Conservation (phyloP, 305 asterid genomes). For the Euphrasia arctica region DNA sequence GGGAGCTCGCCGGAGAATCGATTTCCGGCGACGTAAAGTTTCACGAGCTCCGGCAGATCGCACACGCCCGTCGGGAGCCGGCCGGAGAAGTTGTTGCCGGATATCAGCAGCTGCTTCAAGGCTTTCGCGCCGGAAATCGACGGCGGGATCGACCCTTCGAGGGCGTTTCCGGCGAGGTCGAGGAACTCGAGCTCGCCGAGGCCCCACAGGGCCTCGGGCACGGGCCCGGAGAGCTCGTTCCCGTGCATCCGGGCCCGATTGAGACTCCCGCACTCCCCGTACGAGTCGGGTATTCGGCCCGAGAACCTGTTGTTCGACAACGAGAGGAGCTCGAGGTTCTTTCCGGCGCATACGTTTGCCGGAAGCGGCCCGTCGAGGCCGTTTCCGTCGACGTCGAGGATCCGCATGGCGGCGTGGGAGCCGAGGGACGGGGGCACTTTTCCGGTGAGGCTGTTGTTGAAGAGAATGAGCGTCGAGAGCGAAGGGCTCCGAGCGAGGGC, state of each 20-base stretch:
- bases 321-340: slow-evolving; percentile 40
- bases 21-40: slow-evolving; percentile 54
- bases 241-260: slow-evolving; percentile 44
- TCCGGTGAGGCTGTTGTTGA: slow-evolving; percentile 67
- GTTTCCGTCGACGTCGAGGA: slow-evolving; percentile 67
- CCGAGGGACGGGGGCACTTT: slow-evolving; percentile 57
- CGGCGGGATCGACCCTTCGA: slow-evolving; percentile 59
- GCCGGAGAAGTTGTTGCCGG: slow-evolving; percentile 61
- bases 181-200: slow-evolving; percentile 35
- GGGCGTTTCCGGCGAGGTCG: slow-evolving; percentile 47
- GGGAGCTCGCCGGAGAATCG: slow-evolving; percentile 68
- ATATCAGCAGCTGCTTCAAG: slow-evolving; percentile 41
- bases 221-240: slow-evolving; percentile 51
- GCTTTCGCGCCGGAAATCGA: slow-evolving; percentile 41
- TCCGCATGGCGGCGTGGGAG: slow-evolving; percentile 49
- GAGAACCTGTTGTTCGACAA: slow-evolving; percentile 57
- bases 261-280: slow-evolving; percentile 60
- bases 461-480: slow-evolving; percentile 45
- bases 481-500: slow-evolving; percentile 39
- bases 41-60: slow-evolving; percentile 39
- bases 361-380: slow-evolving; percentile 67
- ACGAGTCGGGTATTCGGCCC: slow-evolving; percentile 63
- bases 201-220: slow-evolving; percentile 70
- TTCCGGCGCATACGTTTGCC: slow-evolving; percentile 47
- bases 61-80: slow-evolving; percentile 52